These are phyloP conservation scores for Neurospora sp. DNA, from an alignment of 495 filamentous ascomycete species.

Conservation along the genomic window DNA sequence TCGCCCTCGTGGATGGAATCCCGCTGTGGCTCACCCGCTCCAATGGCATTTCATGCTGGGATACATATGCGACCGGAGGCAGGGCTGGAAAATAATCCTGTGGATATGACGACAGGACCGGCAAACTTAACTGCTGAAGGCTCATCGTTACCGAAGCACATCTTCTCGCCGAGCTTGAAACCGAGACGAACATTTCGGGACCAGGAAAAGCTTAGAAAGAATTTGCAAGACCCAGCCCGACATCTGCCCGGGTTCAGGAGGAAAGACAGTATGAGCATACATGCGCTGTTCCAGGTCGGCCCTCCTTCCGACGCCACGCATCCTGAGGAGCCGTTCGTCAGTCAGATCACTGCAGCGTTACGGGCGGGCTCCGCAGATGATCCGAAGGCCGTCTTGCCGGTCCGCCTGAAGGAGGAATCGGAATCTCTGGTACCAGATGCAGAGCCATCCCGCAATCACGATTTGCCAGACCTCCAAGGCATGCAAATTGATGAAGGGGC, in stretches of 20 bases:
- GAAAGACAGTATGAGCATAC: background rate
- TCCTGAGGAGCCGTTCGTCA: background rate
- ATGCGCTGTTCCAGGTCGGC: background rate
- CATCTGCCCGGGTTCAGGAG: background rate
- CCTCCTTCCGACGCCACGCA: background rate
- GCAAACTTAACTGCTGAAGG: background rate
- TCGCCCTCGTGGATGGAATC: background rate
- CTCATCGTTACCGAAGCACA: background rate
- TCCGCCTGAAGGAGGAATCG: background rate
- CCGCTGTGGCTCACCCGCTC: background rate
- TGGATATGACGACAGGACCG: background rate
- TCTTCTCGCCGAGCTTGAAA: background rate
- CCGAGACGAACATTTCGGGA: background rate
- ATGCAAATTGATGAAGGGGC: background rate
- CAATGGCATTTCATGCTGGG: background rate
- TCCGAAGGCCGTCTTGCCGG: background rate
- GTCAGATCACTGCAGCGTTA: background rate
- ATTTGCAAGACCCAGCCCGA: background rate
- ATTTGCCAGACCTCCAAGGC: background rate
- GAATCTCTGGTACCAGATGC: background rate
- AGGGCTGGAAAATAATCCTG: background rate
- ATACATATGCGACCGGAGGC: background rate
- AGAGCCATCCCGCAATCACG: background rate
- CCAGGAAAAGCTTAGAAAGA: background rate
- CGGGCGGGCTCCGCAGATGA: background rate